phyloP scores from a whole-genome alignment of 2,329 filamentous ascomycete species.

The Volutella citrinella region DNA sequence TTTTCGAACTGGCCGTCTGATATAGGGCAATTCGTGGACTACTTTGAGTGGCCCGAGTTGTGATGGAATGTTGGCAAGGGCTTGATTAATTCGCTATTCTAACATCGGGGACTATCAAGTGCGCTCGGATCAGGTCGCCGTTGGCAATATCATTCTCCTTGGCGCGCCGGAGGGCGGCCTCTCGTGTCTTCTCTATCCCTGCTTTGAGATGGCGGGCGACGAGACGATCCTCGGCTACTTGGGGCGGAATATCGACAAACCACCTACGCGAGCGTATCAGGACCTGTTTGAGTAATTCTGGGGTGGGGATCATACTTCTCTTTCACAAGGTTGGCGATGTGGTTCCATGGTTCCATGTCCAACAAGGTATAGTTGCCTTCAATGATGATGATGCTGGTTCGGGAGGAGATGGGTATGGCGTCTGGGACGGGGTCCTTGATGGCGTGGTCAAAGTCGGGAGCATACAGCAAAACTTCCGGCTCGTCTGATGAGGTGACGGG shows the following conservation, averaged over 20 bases:
- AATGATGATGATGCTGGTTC: constrained; percentile 46
- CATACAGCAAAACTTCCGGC: constrained; percentile 13
- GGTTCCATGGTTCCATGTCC: constrained; percentile 43
- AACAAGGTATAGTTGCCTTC: constrained; percentile 50
- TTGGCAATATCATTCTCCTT: constrained; percentile 30
- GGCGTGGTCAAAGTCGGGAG: constrained; percentile 41
- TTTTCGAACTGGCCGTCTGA: constrained; percentile 22
- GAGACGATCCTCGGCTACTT: constrained; percentile 21
- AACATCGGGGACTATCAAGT: constrained; percentile 22
- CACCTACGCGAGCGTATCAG: too few relatives aligned
- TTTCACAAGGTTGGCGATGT: constrained; percentile 43
- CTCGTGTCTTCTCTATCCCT: constrained; percentile 24
- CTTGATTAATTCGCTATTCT: constrained; percentile 21
- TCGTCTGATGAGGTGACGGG: constrained; percentile 20
- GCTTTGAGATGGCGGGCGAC: constrained; percentile 23
- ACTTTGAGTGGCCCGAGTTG: constrained; percentile 20
- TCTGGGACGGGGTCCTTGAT: constrained; percentile 3
- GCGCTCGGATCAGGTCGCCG: constrained; percentile 21
- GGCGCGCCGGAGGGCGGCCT: constrained; percentile 20
- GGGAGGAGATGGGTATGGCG: constrained; percentile 27
- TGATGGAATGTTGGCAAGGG: constrained; percentile 6
- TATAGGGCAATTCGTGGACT: constrained; percentile 16
- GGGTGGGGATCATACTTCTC: too few relatives aligned
- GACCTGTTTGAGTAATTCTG: too few relatives aligned
- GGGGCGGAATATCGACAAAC: constrained; percentile 25